Percentiles rank a stretch among this genome's conserved stretches.
These are phyloP conservation scores for Aureobasidium sp. DNA, from an alignment of 2,329 filamentous ascomycete species.

Conservation along the genomic window DNA sequence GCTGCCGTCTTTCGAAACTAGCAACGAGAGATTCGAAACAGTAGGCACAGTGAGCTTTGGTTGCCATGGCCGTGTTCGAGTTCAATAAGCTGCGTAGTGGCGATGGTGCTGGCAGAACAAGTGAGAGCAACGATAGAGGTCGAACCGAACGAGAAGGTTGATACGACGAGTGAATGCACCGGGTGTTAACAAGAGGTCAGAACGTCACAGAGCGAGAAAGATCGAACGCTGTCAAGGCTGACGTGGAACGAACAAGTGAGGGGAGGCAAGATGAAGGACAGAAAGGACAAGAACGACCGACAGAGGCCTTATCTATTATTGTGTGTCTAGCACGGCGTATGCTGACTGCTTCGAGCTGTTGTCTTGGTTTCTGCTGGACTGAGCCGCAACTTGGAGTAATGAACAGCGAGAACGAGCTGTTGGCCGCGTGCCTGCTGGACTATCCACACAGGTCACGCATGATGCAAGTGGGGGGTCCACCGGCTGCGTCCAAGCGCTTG, in stretches of 20 bases:
- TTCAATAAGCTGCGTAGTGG: neutral
- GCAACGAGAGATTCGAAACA: constrained; percentile 86
- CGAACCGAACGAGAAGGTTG: neutral
- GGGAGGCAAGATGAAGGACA: neutral
- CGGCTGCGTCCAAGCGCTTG: neutral
- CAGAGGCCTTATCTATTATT: neutral
- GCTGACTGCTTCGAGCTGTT: neutral
- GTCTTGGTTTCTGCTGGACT: neutral
- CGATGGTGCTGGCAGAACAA: neutral
- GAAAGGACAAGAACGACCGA: neutral
- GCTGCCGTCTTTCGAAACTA: constrained; percentile 61
- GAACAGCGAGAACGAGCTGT: neutral
- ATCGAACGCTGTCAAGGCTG: neutral
- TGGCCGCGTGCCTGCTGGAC: neutral
- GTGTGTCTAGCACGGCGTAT: neutral
- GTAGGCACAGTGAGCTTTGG: constrained; percentile 76
- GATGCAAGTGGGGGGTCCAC: neutral
- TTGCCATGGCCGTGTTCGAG: constrained; percentile 57
- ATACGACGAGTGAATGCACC: neutral
- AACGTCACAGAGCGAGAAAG: neutral
- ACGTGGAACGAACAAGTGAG: neutral
- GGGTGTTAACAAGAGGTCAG: neutral
- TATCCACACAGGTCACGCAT: constrained; percentile 3
- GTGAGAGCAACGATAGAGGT: too few relatives aligned
- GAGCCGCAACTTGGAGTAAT: neutral